Evolutionary conservation across 2,329 filamentous ascomycete species (phyloP).

Genomic region (Aspergillus eucalypticola): DNA sequence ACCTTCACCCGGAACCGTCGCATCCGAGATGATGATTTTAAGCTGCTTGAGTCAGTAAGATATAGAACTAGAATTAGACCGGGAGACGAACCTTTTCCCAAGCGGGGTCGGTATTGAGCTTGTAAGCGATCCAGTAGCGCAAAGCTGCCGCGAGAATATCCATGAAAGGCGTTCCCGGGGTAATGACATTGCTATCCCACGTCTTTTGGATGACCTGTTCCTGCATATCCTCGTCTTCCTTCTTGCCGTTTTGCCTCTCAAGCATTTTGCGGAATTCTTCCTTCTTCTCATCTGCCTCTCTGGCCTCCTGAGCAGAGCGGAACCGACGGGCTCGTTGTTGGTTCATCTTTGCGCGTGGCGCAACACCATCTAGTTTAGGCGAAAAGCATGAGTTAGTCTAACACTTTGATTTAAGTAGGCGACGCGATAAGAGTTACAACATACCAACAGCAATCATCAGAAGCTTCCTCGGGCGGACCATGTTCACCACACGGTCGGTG

Average conservation of each 20-base stretch:
- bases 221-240: conserved; percentile 61
- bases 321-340: conserved; percentile 96
- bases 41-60: conserved; percentile 50
- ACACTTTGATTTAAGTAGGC: neutral
- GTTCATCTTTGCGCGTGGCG: conserved; percentile 98
- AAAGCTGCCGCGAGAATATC: conserved; percentile 86
- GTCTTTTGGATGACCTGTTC: conserved; percentile 74
- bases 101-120: conserved; percentile 91
- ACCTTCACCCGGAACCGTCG: conserved; percentile 94
- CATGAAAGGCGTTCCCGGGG: conserved; percentile 98
- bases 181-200: conserved; percentile 88
- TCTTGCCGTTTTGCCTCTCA: conserved; percentile 72
- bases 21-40: conserved; percentile 98
- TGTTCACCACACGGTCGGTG: conserved; percentile 97
- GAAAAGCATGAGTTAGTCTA: conserved; percentile 1
- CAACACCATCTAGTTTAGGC: conserved; percentile 77
- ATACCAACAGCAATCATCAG: conserved; percentile 94
- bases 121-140: conserved; percentile 96
- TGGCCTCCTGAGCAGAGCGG: conserved; percentile 87
- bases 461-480: conserved; percentile 93
- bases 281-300: conserved; percentile 90
- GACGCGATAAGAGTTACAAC: conserved; percentile 12
- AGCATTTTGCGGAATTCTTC: conserved; percentile 83
- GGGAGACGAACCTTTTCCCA: conserved; percentile 69
- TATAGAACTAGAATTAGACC: neutral